These are phyloP conservation scores for Candida montana DNA, from an alignment of 805 yeast genomes.

Conservation along the genomic window DNA sequence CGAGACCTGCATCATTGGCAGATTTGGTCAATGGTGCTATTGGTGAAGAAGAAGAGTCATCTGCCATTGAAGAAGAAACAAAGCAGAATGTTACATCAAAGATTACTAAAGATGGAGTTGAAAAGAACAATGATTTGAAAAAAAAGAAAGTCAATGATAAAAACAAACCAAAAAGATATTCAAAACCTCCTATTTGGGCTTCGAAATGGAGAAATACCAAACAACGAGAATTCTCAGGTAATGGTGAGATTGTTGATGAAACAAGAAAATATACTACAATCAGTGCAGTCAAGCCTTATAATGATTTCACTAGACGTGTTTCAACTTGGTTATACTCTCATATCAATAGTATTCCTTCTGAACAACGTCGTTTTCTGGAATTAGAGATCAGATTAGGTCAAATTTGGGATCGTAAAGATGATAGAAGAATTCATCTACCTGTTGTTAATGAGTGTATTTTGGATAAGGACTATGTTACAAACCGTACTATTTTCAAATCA, in stretches of 20 bases:
- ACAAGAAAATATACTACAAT: constrained; percentile 32
- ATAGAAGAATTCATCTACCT: constrained; percentile 58
- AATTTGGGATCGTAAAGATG: constrained; percentile 57
- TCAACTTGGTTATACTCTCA: constrained; percentile 90
- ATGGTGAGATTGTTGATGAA: not conserved
- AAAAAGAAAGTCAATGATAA: not conserved
- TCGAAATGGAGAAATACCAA: constrained; percentile 46
- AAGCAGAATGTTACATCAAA: constrained; percentile 1
- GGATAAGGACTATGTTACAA: constrained; percentile 41
- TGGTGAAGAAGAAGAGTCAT: too few relatives aligned
- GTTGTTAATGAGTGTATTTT: constrained; percentile 64
- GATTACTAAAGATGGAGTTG: not conserved
- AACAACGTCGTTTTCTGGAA: constrained; percentile 52
- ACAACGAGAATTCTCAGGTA: constrained; percentile 1
- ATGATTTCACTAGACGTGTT: constrained; percentile 73
- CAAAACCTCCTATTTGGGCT: constrained; percentile 78
- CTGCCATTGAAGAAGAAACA: constrained; percentile 1
- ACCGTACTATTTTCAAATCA: constrained; percentile 52
- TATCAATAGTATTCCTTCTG: constrained; percentile 55
- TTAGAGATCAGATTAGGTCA: constrained; percentile 72
- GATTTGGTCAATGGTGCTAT: constrained; percentile 9
- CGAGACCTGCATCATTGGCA: constrained; percentile 12
- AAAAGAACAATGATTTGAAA: constrained; percentile 12
- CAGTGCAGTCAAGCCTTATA: constrained; percentile 72
- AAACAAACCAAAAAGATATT: constrained; percentile 56